A percentile compares a stretch with the other conserved stretches of the same genome.
Conservation (phyloP, 768 basidiomycete genomes). For the Russula abietina region DNA sequence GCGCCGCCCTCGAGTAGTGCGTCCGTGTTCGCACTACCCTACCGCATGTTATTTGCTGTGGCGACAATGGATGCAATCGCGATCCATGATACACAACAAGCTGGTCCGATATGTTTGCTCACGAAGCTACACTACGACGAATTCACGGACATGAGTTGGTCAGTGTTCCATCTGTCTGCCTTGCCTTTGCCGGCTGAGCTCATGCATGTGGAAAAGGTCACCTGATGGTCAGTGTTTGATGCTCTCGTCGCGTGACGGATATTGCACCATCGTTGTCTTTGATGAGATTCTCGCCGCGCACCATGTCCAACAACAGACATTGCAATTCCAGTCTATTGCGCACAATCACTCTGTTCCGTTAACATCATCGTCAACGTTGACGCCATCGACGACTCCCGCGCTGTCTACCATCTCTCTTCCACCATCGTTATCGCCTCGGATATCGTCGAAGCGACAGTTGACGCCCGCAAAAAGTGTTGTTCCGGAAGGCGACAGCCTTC, state of each 20-base stretch:
- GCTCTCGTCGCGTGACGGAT: slow-evolving; percentile 90
- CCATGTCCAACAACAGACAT: slow-evolving; percentile 84
- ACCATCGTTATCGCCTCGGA: slow-evolving; percentile 20
- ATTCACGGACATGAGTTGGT: slow-evolving; percentile 97
- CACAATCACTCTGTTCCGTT: slow-evolving; percentile 72
- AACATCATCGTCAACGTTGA: slow-evolving; percentile 35
- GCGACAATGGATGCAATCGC: slow-evolving; percentile 94
- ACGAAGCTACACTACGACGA: slow-evolving; percentile 96
- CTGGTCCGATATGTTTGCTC: slow-evolving; percentile 83
- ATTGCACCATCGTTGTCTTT: slow-evolving; percentile 92
- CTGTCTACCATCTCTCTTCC: slow-evolving; percentile 26
- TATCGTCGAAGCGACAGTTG: slow-evolving; percentile 26
- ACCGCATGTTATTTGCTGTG: slow-evolving; percentile 91
- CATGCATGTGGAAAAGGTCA: slow-evolving; percentile 55
- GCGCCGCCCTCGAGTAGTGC: slow-evolving; percentile 39
- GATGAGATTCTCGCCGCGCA: slow-evolving; percentile 88
- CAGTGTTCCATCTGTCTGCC: slow-evolving; percentile 30
- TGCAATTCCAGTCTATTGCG: slow-evolving; percentile 88
- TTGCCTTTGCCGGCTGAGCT: background rate
- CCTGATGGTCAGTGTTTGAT: slow-evolving; percentile 91
- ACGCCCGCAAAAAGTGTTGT: slow-evolving; percentile 29
- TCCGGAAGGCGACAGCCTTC: slow-evolving; percentile 7
- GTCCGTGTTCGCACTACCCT: slow-evolving; percentile 83
- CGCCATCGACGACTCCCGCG: slow-evolving; percentile 36
- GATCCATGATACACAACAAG: slow-evolving; percentile 96